Evolutionary conservation across 148 eudicot species (phyloP).

Genomic region (Chenopodium suecicum): DNA sequence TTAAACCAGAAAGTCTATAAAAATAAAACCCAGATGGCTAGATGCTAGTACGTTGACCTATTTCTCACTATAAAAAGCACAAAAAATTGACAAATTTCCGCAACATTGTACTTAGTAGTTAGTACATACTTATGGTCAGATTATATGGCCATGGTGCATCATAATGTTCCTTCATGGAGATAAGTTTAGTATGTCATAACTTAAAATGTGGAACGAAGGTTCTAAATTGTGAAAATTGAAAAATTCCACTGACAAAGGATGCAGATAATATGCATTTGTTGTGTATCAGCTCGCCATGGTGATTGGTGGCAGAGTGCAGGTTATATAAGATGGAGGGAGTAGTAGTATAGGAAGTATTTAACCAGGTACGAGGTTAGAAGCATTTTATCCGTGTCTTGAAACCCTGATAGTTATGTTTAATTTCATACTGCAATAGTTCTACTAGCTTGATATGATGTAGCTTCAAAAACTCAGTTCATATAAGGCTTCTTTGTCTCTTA

Average conservation of each 20-base stretch:
- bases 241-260: not conserved
- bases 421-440: not conserved
- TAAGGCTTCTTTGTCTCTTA: not conserved
- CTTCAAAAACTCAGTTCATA: not conserved
- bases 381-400: not conserved
- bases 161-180: not conserved
- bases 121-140: not conserved
- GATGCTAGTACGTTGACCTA: not conserved
- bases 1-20: not conserved
- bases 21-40: not conserved
- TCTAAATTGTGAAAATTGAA: not conserved
- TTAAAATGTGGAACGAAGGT: not conserved
- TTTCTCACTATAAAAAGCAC: not conserved
- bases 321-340: not conserved
- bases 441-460: not conserved
- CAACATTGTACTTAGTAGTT: too few relatives aligned
- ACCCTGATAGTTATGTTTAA: not conserved
- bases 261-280: not conserved
- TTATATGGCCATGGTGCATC: not conserved
- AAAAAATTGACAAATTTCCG: not conserved
- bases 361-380: not conserved
- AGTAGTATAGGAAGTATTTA: not conserved
- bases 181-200: not conserved
- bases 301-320: not conserved
- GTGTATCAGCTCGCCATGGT: not conserved